Conservation (phyloP, 1,284 basidiomycete species). For the Trametes versicolor region DNA sequence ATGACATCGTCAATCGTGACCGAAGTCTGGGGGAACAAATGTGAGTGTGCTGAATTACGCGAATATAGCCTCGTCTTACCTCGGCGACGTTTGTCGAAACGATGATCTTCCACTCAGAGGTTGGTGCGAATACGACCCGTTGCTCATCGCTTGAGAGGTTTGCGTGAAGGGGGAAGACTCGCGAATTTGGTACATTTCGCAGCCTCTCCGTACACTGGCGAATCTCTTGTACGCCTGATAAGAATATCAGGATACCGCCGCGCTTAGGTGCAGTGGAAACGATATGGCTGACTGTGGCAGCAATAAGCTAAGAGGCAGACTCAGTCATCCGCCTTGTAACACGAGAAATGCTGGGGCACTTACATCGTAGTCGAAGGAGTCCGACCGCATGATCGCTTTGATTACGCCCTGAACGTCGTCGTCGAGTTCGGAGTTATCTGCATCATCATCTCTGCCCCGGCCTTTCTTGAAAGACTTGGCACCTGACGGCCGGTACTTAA, state of each 20-base stretch:
- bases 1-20: slow-evolving; percentile 94
- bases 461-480: slow-evolving; percentile 44
- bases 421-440: slow-evolving; percentile 63
- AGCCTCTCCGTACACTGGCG: slow-evolving; percentile 82
- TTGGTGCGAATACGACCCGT: slow-evolving; percentile 77
- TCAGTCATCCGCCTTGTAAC: neutral
- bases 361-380: slow-evolving; percentile 82
- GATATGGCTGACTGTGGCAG: slow-evolving; percentile 73
- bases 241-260: slow-evolving; percentile 87
- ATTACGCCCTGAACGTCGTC: slow-evolving; percentile 64
- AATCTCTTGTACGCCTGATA: slow-evolving; percentile 91
- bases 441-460: slow-evolving; percentile 54
- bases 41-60: slow-evolving; percentile 9
- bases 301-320: slow-evolving; percentile 63
- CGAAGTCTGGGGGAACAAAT: slow-evolving; percentile 71
- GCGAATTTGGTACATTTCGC: slow-evolving; percentile 53
- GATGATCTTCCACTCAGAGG: slow-evolving; percentile 84
- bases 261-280: slow-evolving; percentile 57
- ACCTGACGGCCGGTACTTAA: slow-evolving; percentile 57
- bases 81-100: slow-evolving; percentile 92
- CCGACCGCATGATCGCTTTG: slow-evolving; percentile 68
- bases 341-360: slow-evolving; percentile 13
- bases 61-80: slow-evolving; percentile 47
- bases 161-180: slow-evolving; percentile 88
- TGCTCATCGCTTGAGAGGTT: slow-evolving; percentile 91